Evolutionary conservation across 2,329 filamentous ascomycete genomes (phyloP).

Genomic region (Fusarium cyanostomum): DNA sequence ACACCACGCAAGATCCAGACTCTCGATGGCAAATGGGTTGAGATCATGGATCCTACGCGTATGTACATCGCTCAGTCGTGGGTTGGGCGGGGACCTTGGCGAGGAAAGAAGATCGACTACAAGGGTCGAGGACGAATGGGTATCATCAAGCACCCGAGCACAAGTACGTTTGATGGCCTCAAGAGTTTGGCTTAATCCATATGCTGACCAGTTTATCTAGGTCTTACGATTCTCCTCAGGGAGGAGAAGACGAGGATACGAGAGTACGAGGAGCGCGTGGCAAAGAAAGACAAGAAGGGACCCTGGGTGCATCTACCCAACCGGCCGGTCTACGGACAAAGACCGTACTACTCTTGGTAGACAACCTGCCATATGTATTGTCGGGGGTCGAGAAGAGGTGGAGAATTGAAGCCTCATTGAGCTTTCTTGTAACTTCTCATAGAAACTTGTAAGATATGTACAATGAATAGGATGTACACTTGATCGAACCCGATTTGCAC

Average conservation of each 20-base stretch:
- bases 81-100: constrained; percentile 80
- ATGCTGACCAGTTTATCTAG: constrained; percentile 54
- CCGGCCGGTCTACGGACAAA: constrained; percentile 82
- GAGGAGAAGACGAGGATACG: constrained; percentile 92
- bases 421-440: constrained; percentile 33
- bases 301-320: constrained; percentile 92
- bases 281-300: constrained; percentile 77
- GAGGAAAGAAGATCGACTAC: constrained; percentile 68
- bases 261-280: constrained; percentile 78
- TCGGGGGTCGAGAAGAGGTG: constrained; percentile 7
- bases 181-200: neutral
- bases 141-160: constrained; percentile 74
- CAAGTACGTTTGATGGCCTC: constrained; percentile 67
- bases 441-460: constrained; percentile 50
- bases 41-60: constrained; percentile 76
- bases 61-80: constrained; percentile 94
- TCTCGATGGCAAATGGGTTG: constrained; percentile 78
- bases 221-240: constrained; percentile 83
- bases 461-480: constrained; percentile 45
- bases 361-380: constrained; percentile 6
- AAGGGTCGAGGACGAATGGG: constrained; percentile 79
- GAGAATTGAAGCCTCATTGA: constrained; percentile 2
- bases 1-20: constrained; percentile 67
- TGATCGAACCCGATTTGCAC: constrained; percentile 24
- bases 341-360: constrained; percentile 93